Percentiles rank a stretch among this genome's conserved stretches.
phyloP scores from a whole-genome alignment of 1,284 basidiomycete species.

The Pseudozyma thailandica region DNA sequence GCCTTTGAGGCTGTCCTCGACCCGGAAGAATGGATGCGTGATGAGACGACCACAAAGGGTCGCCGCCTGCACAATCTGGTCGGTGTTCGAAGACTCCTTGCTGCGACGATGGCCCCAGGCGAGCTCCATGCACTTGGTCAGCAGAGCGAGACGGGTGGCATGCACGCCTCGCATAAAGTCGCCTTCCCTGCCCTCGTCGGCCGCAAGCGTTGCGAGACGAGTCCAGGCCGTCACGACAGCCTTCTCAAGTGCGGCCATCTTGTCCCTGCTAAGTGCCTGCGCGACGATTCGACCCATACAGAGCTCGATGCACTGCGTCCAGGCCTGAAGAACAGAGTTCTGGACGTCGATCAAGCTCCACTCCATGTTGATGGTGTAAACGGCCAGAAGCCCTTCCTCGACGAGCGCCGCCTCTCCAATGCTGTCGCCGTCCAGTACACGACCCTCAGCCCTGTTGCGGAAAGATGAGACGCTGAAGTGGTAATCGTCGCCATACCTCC shows the following conservation, averaged over 20 bases:
- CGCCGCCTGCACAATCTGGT: conserved; percentile 75
- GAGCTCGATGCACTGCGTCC: conserved; percentile 76
- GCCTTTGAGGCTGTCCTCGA: conserved; percentile 79
- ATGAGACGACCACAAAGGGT: conserved; percentile 76
- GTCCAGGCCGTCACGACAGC: conserved; percentile 46
- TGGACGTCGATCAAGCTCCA: conserved; percentile 85
- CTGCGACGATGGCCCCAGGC: conserved; percentile 72
- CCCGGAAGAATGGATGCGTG: conserved; percentile 79
- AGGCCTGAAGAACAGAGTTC: conserved; percentile 78
- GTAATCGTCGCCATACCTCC: conserved; percentile 83
- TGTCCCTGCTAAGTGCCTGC: conserved; percentile 74
- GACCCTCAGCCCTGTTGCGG: conserved; percentile 64
- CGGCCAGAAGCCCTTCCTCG: conserved; percentile 68
- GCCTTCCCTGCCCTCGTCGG: conserved; percentile 78
- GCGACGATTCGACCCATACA: conserved; percentile 73
- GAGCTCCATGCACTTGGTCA: conserved; percentile 80
- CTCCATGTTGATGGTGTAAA: conserved; percentile 79
- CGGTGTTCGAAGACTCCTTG: conserved; percentile 38
- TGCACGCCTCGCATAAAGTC: conserved; percentile 88
- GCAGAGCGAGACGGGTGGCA: conserved; percentile 77
- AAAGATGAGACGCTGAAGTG: conserved; percentile 72
- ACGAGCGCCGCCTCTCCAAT: conserved; percentile 40
- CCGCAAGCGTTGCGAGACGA: conserved; percentile 69
- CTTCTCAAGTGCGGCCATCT: conserved; percentile 27
- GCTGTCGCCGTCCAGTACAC: conserved; percentile 26